A percentile compares a stretch with the other conserved stretches of the same genome.
Evolutionary conservation across 345 rosid genomes (phyloP).

Genomic region (Salix caprea): DNA sequence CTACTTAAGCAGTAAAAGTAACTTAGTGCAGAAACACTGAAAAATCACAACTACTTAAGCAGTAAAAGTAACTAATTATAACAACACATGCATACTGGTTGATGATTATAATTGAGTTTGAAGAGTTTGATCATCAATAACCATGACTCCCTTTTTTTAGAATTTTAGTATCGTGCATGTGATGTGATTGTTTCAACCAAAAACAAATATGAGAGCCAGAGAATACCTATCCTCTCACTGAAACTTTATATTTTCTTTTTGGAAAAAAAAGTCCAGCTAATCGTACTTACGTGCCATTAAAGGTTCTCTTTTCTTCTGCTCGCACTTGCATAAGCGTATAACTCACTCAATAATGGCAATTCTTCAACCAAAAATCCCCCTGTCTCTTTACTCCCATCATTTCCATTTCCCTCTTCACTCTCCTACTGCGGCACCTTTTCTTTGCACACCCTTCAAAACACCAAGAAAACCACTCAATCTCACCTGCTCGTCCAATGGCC

Average conservation of each 20-base stretch:
- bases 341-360: conserved; percentile 27
- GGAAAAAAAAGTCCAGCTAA: no score
- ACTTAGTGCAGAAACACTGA: no score
- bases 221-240: conserved; percentile 24
- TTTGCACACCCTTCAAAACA: neutral
- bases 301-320: conserved; percentile 5
- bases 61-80: no score
- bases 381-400: conserved; percentile 17
- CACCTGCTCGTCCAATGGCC: conserved; percentile 40
- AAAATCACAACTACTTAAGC: no score
- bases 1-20: no score
- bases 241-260: neutral
- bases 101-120: no score
- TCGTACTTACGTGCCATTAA: conserved; percentile 12
- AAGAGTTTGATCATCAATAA: no score
- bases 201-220: conserved; percentile 32
- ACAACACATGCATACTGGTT: no score
- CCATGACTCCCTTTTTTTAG: no score
- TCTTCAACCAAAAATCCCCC: conserved; percentile 23
- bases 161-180: no score
- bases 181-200: no score
- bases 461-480: conserved; percentile 29
- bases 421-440: conserved; percentile 15
- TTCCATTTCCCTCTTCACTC: conserved; percentile 15
- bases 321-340: no score